phyloP scores from a whole-genome alignment of 2,329 filamentous ascomycete species.

The Colletotrichum eleusines region DNA sequence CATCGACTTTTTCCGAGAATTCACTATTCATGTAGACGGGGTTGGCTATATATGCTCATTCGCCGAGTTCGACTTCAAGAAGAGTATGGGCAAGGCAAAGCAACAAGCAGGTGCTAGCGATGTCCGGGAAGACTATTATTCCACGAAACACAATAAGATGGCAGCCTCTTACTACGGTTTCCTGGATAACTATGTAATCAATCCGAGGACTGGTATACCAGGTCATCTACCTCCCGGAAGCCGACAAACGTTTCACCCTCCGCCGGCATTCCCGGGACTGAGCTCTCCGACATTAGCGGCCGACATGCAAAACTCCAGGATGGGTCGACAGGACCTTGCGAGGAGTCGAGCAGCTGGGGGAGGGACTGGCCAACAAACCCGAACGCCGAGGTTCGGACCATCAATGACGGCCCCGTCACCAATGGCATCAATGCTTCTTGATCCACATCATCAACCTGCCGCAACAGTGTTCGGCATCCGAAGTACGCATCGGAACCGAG shows the following conservation, averaged over 20 bases:
- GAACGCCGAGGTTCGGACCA: slow-evolving; percentile 60
- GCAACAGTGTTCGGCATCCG: slow-evolving; percentile 59
- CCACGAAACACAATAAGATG: slow-evolving; percentile 97
- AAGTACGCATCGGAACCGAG: slow-evolving; percentile 61
- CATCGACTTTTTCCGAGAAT: slow-evolving; percentile 97
- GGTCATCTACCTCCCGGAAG: slow-evolving; percentile 68
- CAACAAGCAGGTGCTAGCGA: slow-evolving; percentile 61
- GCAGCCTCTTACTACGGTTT: slow-evolving; percentile 97
- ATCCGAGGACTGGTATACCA: slow-evolving; percentile 75
- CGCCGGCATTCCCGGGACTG: slow-evolving; percentile 79
- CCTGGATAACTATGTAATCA: slow-evolving; percentile 88
- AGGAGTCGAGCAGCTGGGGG: slow-evolving; percentile 55
- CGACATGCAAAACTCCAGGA: slow-evolving; percentile 66
- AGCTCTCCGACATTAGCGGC: slow-evolving; percentile 70
- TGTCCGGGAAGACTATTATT: slow-evolving; percentile 91
- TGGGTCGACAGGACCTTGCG: slow-evolving; percentile 59
- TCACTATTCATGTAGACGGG: slow-evolving; percentile 96
- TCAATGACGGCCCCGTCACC: slow-evolving; percentile 68
- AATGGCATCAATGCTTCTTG: slow-evolving; percentile 79
- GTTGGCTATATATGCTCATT: slow-evolving; percentile 97
- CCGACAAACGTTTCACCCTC: slow-evolving; percentile 76
- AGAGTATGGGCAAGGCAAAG: slow-evolving; percentile 68
- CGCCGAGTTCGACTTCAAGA: slow-evolving; percentile 97
- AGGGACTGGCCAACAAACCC: slow-evolving; percentile 50
- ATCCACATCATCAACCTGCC: slow-evolving; percentile 80